A percentile compares a stretch with the other conserved stretches of the same genome.
phyloP scores from a whole-genome alignment of 805 yeast species.

The Lipomyces starkeyi region DNA sequence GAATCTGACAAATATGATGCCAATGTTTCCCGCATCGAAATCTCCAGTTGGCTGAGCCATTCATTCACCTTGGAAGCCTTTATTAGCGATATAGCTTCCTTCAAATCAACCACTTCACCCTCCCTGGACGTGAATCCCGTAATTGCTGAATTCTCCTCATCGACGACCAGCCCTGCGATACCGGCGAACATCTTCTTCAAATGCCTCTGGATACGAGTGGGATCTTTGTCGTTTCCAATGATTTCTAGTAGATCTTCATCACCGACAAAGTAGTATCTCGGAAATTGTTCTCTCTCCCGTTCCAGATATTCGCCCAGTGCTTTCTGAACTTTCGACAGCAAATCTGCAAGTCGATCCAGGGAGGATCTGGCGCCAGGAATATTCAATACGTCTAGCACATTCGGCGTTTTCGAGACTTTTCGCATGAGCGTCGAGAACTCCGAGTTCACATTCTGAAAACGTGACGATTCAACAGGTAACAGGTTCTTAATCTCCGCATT shows the following conservation, averaged over 20 bases:
- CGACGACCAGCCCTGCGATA: conserved; percentile 52
- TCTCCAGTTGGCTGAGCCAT: conserved; percentile 68
- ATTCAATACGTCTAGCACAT: conserved; percentile 59
- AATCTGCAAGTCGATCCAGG: conserved; percentile 59
- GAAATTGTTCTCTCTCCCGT: conserved; percentile 73
- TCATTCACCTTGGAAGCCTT: conserved; percentile 57
- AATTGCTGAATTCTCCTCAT: conserved; percentile 48
- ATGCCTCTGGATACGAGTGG: conserved; percentile 59
- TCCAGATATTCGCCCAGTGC: conserved; percentile 82
- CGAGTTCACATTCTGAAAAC: conserved; percentile 66
- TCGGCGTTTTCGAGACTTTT: conserved; percentile 54
- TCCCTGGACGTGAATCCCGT: conserved; percentile 64
- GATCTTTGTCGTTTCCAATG: conserved; percentile 66
- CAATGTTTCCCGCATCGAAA: conserved; percentile 57
- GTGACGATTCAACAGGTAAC: conserved; percentile 69
- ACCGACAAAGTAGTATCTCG: conserved; percentile 86
- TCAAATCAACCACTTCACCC: conserved; percentile 61
- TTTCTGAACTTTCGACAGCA: conserved; percentile 62
- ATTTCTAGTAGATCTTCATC: conserved; percentile 87
- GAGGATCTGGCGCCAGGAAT: conserved; percentile 56
- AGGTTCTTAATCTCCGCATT: conserved; percentile 64
- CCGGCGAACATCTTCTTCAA: conserved; percentile 77
- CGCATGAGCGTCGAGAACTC: conserved; percentile 64
- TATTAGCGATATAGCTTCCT: conserved; percentile 52
- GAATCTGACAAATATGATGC: conserved; percentile 48